Evolutionary conservation across 208 protist species (phyloP).

Genomic region (Leishmania mexicana): DNA sequence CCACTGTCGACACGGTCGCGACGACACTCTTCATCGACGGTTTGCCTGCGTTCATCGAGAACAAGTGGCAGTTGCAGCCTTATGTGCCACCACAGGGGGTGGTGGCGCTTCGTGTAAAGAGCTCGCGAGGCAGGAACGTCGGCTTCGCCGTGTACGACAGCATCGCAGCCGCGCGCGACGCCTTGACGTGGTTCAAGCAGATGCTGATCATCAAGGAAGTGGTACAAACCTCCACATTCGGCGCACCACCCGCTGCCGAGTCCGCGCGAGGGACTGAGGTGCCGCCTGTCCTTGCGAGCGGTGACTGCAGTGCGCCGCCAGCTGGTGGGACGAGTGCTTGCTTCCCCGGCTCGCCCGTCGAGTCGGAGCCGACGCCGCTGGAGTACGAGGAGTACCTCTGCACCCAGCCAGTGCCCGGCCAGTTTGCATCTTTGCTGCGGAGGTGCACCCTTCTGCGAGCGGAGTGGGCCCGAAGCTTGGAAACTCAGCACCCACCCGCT

Average conservation of each 20-base stretch:
- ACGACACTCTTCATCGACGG: constrained; percentile 61
- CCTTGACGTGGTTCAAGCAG: constrained; percentile 57
- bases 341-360: neutral
- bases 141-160: constrained; percentile 68
- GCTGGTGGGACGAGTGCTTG: neutral
- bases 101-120: constrained; percentile 50
- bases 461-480: constrained; percentile 43
- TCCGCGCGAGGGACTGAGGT: neutral
- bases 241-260: neutral
- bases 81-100: constrained; percentile 62
- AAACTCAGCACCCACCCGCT: constrained; percentile 8
- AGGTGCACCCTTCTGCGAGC: constrained; percentile 37
- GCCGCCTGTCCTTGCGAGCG: neutral
- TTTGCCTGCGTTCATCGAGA: constrained; percentile 44
- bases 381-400: constrained; percentile 37
- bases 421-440: constrained; percentile 35
- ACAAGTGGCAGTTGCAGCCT: constrained; percentile 38
- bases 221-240: constrained; percentile 20
- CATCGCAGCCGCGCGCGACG: constrained; percentile 26
- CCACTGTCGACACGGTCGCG: neutral
- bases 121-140: constrained; percentile 38
- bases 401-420: constrained; percentile 5
- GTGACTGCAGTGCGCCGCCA: neutral
- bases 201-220: constrained; percentile 27
- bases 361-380: constrained; percentile 17